A percentile compares a stretch with the other conserved stretches of the same genome.
These are phyloP conservation scores for Coleophoma eucalyptorum DNA, from an alignment of 2,329 filamentous ascomycete species.

Conservation along the genomic window DNA sequence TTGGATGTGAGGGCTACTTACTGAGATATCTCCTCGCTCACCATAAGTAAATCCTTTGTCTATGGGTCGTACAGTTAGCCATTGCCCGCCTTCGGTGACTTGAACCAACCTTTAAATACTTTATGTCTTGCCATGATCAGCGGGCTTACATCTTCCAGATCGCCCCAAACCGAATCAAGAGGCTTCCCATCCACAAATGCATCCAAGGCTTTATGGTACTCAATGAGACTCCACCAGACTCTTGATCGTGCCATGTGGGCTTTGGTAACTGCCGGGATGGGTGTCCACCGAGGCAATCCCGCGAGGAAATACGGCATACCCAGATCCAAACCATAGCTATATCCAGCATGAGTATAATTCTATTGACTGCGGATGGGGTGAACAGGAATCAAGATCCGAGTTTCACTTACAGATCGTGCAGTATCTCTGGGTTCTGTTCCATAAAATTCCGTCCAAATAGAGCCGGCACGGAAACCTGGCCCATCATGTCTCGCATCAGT, in stretches of 20 bases:
- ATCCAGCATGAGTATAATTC: too few species aligned
- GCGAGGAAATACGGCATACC: constrained; percentile 49
- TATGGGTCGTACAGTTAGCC: constrained; percentile 21
- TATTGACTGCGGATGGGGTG: too few species aligned
- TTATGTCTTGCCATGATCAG: constrained; percentile 37
- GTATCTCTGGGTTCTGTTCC: constrained; percentile 45
- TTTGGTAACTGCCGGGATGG: constrained; percentile 43
- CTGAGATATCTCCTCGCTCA: constrained; percentile 40
- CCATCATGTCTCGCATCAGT: constrained; percentile 54
- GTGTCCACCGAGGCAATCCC: constrained; percentile 51
- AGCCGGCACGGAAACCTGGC: constrained; percentile 41
- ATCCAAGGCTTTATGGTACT: constrained; percentile 38
- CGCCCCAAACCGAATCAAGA: constrained; percentile 35
- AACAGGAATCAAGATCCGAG: too few species aligned
- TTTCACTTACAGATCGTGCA: constrained; percentile 35
- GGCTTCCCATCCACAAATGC: constrained; percentile 36
- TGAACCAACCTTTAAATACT: constrained; percentile 28
- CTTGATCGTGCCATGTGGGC: constrained; percentile 42
- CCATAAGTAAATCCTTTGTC: constrained; percentile 30
- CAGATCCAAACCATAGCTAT: constrained; percentile 48
- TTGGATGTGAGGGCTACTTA: constrained; percentile 6
- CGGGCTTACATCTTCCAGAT: constrained; percentile 43
- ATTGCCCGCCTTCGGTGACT: background rate
- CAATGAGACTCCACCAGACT: constrained; percentile 34
- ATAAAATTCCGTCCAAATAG: constrained; percentile 49